Evolutionary conservation across 345 rosid species (phyloP).

Genomic region (Noccaea caerulescens): DNA sequence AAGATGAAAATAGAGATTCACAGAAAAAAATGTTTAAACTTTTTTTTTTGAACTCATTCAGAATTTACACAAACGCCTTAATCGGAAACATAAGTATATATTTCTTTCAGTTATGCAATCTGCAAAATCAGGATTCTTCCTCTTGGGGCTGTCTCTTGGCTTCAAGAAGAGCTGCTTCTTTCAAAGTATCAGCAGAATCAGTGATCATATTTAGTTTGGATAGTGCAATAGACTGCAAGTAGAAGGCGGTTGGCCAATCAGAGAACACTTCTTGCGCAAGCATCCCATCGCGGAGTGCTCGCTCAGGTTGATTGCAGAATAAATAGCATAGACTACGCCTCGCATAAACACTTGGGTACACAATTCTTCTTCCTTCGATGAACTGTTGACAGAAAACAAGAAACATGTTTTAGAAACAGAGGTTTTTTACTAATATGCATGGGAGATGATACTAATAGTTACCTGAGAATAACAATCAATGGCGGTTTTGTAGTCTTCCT

Average conservation of each 20-base stretch:
- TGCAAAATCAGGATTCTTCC: conserved; percentile 46
- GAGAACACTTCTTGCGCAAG: conserved; percentile 71
- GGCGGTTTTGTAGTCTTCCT: conserved; percentile 87
- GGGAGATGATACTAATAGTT: conserved; percentile 4
- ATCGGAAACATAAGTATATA: background rate
- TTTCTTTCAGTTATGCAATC: background rate
- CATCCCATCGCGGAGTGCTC: conserved; percentile 92
- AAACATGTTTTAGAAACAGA: background rate
- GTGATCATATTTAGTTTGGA: conserved; percentile 82
- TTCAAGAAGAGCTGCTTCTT: conserved; percentile 78
- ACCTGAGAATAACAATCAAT: conserved; percentile 91
- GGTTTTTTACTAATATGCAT: background rate
- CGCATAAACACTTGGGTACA: conserved; percentile 84
- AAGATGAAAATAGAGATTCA: background rate
- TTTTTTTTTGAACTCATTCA: background rate
- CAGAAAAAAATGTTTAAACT: background rate
- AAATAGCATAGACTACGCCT: conserved; percentile 88
- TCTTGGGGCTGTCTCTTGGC: conserved; percentile 64
- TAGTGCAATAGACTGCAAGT: conserved; percentile 94
- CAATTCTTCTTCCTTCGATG: conserved; percentile 63
- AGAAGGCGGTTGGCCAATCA: conserved; percentile 93
- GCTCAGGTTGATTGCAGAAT: conserved; percentile 70
- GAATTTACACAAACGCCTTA: background rate
- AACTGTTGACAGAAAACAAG: conserved; percentile 51
- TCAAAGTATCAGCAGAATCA: conserved; percentile 84